A percentile compares a stretch with the other conserved stretches of the same genome.
These are phyloP conservation scores for Ascochyta viciae-villosae DNA, from an alignment of 2,329 filamentous ascomycete genomes.

Conservation along the genomic window DNA sequence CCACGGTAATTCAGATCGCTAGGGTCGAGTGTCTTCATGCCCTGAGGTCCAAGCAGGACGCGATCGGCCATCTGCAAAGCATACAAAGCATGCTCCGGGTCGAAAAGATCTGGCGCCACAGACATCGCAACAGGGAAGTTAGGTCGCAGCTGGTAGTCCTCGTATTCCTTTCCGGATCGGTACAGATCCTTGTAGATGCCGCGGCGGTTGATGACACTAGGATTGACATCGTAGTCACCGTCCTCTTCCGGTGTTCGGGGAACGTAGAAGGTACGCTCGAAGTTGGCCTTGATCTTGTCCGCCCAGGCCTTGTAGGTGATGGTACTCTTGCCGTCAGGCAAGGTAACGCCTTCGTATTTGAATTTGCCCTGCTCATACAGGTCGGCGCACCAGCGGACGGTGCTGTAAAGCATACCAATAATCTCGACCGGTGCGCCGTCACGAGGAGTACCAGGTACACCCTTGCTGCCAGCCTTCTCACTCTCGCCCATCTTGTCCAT, in stretches of 20 bases:
- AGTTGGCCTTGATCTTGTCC: conserved; percentile 77
- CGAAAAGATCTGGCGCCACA: conserved; percentile 88
- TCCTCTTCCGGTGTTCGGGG: conserved; percentile 75
- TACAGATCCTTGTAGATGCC: conserved; percentile 99
- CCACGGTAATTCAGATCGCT: conserved; percentile 91
- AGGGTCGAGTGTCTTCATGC: conserved; percentile 96
- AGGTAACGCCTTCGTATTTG: conserved; percentile 74
- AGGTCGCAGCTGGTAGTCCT: conserved; percentile 93
- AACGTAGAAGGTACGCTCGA: conserved; percentile 91
- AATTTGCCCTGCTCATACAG: conserved; percentile 74
- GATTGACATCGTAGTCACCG: conserved; percentile 78
- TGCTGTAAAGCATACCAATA: conserved; percentile 90
- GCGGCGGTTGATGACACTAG: conserved; percentile 80
- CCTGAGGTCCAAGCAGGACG: conserved; percentile 81
- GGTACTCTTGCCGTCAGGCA: conserved; percentile 61
- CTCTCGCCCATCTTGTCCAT: conserved; percentile 99
- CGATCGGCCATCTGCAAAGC: conserved; percentile 83
- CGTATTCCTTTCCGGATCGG: conserved; percentile 90
- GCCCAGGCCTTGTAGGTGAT: conserved; percentile 84
- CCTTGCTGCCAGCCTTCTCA: conserved; percentile 86
- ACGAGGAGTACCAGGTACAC: conserved; percentile 92
- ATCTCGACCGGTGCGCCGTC: conserved; percentile 97
- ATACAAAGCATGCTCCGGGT: conserved; percentile 75
- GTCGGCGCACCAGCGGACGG: conserved; percentile 77
- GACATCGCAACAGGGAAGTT: conserved; percentile 98